Evolutionary conservation across 2,329 filamentous ascomycete genomes (phyloP).

Genomic region (Colletotrichum salicis): DNA sequence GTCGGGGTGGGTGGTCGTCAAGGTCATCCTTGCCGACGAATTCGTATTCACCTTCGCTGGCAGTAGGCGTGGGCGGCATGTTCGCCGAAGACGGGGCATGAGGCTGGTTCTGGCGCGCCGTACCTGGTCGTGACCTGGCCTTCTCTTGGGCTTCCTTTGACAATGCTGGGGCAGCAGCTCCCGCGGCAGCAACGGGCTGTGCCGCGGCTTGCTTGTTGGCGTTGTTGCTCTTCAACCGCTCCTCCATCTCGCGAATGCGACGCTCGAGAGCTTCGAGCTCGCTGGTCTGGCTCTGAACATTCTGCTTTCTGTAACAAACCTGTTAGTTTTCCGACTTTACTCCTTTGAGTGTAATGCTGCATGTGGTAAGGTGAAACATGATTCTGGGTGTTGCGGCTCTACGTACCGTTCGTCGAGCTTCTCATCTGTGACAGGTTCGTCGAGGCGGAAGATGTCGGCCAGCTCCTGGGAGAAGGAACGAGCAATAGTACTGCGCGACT

Average conservation of each 20-base stretch:
- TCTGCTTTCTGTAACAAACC: slow-evolving; percentile 74
- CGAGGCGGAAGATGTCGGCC: slow-evolving; percentile 89
- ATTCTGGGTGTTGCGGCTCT: not conserved
- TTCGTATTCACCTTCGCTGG: slow-evolving; percentile 70
- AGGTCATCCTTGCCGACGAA: slow-evolving; percentile 39
- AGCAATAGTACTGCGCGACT: slow-evolving; percentile 77
- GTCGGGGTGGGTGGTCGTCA: slow-evolving; percentile 35
- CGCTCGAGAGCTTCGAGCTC: slow-evolving; percentile 90
- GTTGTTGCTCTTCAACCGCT: slow-evolving; percentile 67
- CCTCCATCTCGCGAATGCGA: slow-evolving; percentile 85
- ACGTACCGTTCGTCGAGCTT: slow-evolving; percentile 85
- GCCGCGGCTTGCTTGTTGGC: slow-evolving; percentile 37
- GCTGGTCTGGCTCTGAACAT: slow-evolving; percentile 76
- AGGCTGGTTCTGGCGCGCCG: slow-evolving; percentile 60
- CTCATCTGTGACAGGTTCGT: slow-evolving; percentile 78
- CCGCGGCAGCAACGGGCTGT: slow-evolving; percentile 34
- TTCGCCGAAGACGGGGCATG: slow-evolving; percentile 64
- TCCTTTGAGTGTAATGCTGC: not conserved
- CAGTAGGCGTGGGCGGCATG: slow-evolving; percentile 69
- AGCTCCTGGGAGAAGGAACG: slow-evolving; percentile 87
- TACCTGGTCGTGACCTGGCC: slow-evolving; percentile 64
- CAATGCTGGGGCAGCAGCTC: slow-evolving; percentile 41
- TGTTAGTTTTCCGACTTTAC: slow-evolving; percentile 2
- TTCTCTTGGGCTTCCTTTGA: slow-evolving; percentile 46
- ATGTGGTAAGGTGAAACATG: not conserved